These are phyloP conservation scores for Salvia rosmarinus DNA, from an alignment of 257 asterid genomes.

Conservation along the genomic window DNA sequence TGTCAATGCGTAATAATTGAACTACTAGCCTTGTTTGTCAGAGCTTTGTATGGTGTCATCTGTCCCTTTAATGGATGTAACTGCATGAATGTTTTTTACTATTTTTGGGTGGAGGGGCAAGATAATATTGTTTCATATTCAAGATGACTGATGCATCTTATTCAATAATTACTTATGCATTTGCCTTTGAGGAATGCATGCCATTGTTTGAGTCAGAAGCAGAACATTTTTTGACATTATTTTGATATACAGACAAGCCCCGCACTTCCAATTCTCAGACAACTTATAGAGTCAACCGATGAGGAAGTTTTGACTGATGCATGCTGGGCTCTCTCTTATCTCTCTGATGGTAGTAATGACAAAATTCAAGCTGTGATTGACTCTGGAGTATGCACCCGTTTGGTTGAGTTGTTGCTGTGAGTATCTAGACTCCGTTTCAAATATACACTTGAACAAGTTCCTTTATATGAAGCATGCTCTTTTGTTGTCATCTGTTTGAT, in stretches of 20 bases:
- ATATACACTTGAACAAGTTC: background rate
- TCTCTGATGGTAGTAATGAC: conserved; percentile 86
- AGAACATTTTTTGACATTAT: conserved; percentile 28
- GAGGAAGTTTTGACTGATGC: conserved; percentile 94
- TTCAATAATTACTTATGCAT: background rate
- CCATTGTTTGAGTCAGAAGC: background rate
- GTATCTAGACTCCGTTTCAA: conserved; percentile 35
- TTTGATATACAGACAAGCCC: conserved; percentile 64
- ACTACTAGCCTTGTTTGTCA: background rate
- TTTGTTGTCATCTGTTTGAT: conserved; percentile 20
- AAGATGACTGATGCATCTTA: background rate
- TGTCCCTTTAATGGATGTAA: background rate
- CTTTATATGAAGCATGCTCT: background rate
- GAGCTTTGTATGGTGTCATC: background rate
- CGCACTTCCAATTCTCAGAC: conserved; percentile 81
- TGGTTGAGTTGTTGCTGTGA: conserved; percentile 76
- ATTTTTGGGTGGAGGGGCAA: background rate
- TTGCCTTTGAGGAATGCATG: background rate
- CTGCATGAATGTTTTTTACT: background rate
- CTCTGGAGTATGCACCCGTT: conserved; percentile 80
- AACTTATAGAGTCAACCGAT: conserved; percentile 72
- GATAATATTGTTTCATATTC: background rate
- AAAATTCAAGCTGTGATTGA: conserved; percentile 93
- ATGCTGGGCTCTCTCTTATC: conserved; percentile 93
- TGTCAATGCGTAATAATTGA: background rate